Percentiles rank a stretch among this genome's conserved stretches.
Evolutionary conservation across 164 flowering plant species (phyloP).

Genomic region (Litsea cubeba): DNA sequence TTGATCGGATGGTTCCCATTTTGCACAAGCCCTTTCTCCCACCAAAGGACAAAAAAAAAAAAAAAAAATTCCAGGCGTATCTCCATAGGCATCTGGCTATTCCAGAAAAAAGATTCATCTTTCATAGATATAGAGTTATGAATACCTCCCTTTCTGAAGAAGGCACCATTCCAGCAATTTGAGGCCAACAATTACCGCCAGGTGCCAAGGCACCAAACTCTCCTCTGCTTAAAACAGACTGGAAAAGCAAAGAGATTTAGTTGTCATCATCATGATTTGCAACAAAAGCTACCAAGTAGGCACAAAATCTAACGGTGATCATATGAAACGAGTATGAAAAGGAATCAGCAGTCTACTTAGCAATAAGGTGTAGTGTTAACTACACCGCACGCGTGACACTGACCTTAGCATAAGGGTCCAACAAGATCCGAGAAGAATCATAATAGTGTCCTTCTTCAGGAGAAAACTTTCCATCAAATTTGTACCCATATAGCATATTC

Average conservation of each 20-base stretch:
- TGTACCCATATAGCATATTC: conserved; percentile 77
- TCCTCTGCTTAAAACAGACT: conserved; percentile 89
- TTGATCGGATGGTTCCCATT: no score
- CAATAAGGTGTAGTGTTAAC: background rate
- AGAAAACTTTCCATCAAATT: conserved; percentile 68
- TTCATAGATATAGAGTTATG: background rate
- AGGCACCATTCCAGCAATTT: conserved; percentile 87
- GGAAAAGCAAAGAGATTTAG: conserved; percentile 16
- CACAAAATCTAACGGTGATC: conserved; percentile 2
- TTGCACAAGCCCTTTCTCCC: background rate
- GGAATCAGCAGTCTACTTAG: background rate
- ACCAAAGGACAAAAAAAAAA: background rate
- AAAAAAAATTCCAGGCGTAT: background rate
- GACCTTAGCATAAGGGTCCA: conserved; percentile 96
- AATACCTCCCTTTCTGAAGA: conserved; percentile 52
- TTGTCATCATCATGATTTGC: background rate
- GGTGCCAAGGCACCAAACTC: conserved; percentile 71
- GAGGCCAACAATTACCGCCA: conserved; percentile 80
- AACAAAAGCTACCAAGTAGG: background rate
- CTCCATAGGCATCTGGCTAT: no score
- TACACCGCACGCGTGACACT: conserved; percentile 10
- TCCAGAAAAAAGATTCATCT: background rate
- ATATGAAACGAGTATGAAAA: background rate
- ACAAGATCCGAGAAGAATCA: conserved; percentile 55
- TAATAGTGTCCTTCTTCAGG: conserved; percentile 74